Evolutionary conservation across 164 flowering plant species (phyloP), one percentile per base, ranked within the genome.

Genomic region (Liquidambar formosana): DNA sequence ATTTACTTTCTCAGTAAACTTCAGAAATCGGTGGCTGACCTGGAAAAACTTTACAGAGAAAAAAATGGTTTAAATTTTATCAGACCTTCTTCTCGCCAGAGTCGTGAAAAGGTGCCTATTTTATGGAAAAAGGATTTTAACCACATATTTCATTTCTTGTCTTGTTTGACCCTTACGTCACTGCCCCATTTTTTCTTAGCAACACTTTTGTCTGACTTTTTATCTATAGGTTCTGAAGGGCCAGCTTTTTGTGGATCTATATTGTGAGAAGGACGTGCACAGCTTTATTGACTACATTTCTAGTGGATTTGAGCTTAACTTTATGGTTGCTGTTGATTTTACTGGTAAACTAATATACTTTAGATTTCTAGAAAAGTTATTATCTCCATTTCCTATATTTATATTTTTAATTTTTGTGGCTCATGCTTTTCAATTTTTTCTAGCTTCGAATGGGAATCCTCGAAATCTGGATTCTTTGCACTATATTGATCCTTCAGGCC

Each of bases 301-400:
- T 22, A 84, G 86, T 77, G 99, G 97, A 44, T 93, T 87, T 82
- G 94, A 93, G 79, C 90, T 95, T 18, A 91, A 86, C 72, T 95
- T 93, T 67, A 88, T 93, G 94, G 99, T 93, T 71, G 99, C 97
- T 51, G 84, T 93, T 73, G 97, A 95, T 80, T 95, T 95, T 71
- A 95, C 99, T 6, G 97, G 99, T 95, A 77, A 45, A 18, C 19
- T 13, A 65, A 18, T 52, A 69, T 16, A 33, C 22, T 0, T 26
- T 49, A n/a, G 14, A 8, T 28, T 57, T n/a, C 4, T 63, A 15
- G 21, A 5, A 28, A 45, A 27, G 11, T 11, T 15, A 10, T 47
- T 27, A 27, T 10, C 23, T 33, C n/a, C 47, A 33, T 25, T n/a
- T 18, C 19, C 16, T 44, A 18, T 23, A 48, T 10, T 10, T 65